Evolutionary conservation across 306 rosid genomes (phyloP), one percentile per base, ranked within the genome.

Genomic region (Pyrus bretschneideri): DNA sequence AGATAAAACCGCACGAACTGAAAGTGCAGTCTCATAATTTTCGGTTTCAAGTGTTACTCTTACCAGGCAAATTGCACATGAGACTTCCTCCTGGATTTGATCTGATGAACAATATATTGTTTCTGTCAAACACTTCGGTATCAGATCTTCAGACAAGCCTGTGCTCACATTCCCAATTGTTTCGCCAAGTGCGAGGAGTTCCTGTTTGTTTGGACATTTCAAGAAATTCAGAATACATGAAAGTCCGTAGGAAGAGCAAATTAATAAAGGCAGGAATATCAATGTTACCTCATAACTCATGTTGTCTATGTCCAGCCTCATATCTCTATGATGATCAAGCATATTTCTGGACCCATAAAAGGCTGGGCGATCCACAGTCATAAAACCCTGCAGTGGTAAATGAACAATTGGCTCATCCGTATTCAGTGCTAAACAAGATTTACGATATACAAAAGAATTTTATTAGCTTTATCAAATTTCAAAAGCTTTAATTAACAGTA

Each of bases 241-340:
- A 78, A 45, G n/a, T 33, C 4, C 4, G 62, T 8, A 8, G 11
- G 14, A 35, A 14, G 38, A 59, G 55, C 18, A 55, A 11, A 27
- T 57, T 12, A 25, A 57, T 7, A 14, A 23, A 67, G 76, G 18
- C 44, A 35, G 75, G 60, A 59, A 63, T 11, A 58, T 33, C 10
- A 17, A 59, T 21, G 59, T 57, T 72, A 93, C 97, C 96, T 93
- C 97, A 29, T 93, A 93, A 78, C 92, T 82, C 97, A 93, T 85
- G 82, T 82, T 89, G 82, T 93, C 97, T 31, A 87, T 69, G 87
- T 93, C 97, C 84, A 93, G 83, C 81, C 96, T 90, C 97, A 93
- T 86, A 18, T 93, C 96, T 79, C 96, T 89, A 76, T 93, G 97
- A 83, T 87, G 94, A 78, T 93, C 96, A 70, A 77, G 70, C 85